Base-by-base conservation (phyloP, 768 basidiomycete genomes). In the Amanita phalloides region DNA sequence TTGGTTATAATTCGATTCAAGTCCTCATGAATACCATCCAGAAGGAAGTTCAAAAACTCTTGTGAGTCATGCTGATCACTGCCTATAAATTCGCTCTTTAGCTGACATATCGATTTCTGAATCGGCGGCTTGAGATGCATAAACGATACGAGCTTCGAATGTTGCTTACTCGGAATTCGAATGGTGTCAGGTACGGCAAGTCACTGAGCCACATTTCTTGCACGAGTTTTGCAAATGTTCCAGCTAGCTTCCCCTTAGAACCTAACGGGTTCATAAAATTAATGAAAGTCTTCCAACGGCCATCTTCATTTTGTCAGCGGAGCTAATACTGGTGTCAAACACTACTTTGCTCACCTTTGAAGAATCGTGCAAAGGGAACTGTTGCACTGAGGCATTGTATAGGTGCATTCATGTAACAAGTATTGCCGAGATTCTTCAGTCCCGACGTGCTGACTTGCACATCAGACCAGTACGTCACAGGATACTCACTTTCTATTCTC, bases 331-430 rank as follows among this genome's bases (percentile, higher is more conserved):
- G 30, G 8, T 35, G 38, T 10, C 48, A 51, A 26, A 37, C 33
- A 33, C 32, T 32, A 32, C 26, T 47, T 46, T 20, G 55, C 79
- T 35, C 62, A 93, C 92, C 86, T 3, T 82, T 84, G 61, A 99
- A 98, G 70, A 94, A 97, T 49, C 83, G 76, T 28, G 93, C 81
- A 65, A 99, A 95, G 0, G 95, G 95, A 6, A 88, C 81, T 0
- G 95, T 96, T 0, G 94, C 94, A 62, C 85, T 92, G 62, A 99
- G 71, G 65, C 96, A 99, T 66, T 99, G 96, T 13, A 99, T 80
- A 5, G 92, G 93, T 28, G 96, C 90, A 64, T 98, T 98, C 92
- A 98, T 98, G 63, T 98, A 99, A 65, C 96, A 99, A 6, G 96
- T 99, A 64, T 97, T 98, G 14, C 88, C 85, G 54, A 98, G 62